Base-by-base conservation (phyloP, 1,284 basidiomycete genomes). In the Cystobasidiaceae sp. region DNA sequence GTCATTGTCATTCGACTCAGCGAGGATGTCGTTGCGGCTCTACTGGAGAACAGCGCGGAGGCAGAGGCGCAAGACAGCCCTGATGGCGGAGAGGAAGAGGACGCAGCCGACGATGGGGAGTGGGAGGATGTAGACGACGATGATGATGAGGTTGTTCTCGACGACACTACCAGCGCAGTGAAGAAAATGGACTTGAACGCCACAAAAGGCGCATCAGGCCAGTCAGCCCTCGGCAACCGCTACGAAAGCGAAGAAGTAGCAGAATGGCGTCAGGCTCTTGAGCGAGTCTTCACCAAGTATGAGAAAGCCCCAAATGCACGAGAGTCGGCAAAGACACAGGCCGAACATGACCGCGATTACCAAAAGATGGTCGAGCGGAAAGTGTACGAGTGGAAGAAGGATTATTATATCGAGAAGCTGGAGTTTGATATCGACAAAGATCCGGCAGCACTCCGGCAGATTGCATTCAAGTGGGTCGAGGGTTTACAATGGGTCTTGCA, bases 401-500 rank as follows among this genome's bases (percentile, higher is more conserved):
- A 78, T 2, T 97, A 98, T 79, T 99, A 98, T 79, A 82, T 91
- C 87, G 86, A 84, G 28, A 97, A 97, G 78, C 78, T 97, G 59
- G 84, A 87, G 66, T 86, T 96, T 69, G 85, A 85, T 25, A 89
- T 84, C 69, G 82, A 87, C 70, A 77, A 88, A 70, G 71, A 76
- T 57, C 82, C 84, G 2, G 79, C 86, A 71, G 80, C 84, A 60
- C 83, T 92, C 80, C 79, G 81, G 55, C 81, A 82, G 51, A 79
- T 97, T 58, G 80, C 85, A 9, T 91, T 82, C 73, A 84, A 86
- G 68, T 98, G 97, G 77, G 83, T 92, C 39, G 92, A 98, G 76
- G 96, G 94, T 0, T 79, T 98, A 68, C 96, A 98, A 76, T 98
- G 94, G 96, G 92, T 98, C 32, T 88, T 98, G 85, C 89, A 93